These are phyloP conservation scores for Maudiozyma pseudohumilis DNA, from an alignment of 805 yeast genomes.

Conservation along the genomic window DNA sequence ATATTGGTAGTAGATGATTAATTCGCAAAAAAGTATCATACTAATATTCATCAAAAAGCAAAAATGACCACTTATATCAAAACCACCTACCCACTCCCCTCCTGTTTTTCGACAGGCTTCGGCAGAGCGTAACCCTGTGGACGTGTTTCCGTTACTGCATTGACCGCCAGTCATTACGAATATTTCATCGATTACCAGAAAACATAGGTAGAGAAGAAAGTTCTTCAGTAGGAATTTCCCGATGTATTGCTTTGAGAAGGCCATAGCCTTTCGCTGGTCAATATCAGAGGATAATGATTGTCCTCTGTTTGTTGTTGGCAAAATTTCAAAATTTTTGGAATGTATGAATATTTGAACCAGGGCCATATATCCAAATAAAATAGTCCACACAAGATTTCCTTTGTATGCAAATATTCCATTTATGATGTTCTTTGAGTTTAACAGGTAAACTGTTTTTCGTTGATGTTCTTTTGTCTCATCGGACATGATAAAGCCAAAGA, in stretches of 20 bases:
- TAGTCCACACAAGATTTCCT: conserved; percentile 26
- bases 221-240: conserved; percentile 22
- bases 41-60: conserved; percentile 37
- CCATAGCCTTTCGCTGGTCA: background rate
- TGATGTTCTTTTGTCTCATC: conserved; percentile 15
- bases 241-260: conserved; percentile 15
- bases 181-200: conserved; percentile 26
- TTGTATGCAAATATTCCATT: conserved; percentile 31
- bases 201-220: conserved; percentile 15
- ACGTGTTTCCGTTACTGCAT: conserved; percentile 15
- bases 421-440: conserved; percentile 21
- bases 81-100: conserved; percentile 40
- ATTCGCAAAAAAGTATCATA: conserved; percentile 33
- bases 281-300: conserved; percentile 1
- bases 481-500: conserved; percentile 12
- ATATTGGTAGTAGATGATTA: conserved; percentile 11
- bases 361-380: conserved; percentile 18
- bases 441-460: conserved; percentile 13
- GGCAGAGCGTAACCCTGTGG: conserved; percentile 20
- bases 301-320: conserved; percentile 9
- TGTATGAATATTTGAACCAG: conserved; percentile 12
- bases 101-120: conserved; percentile 23
- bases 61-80: conserved; percentile 46
- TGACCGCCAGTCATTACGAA: conserved; percentile 30
- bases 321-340: conserved; percentile 4